phyloP scores from a whole-genome alignment of 768 basidiomycete species.

The Suillus bovinus region DNA sequence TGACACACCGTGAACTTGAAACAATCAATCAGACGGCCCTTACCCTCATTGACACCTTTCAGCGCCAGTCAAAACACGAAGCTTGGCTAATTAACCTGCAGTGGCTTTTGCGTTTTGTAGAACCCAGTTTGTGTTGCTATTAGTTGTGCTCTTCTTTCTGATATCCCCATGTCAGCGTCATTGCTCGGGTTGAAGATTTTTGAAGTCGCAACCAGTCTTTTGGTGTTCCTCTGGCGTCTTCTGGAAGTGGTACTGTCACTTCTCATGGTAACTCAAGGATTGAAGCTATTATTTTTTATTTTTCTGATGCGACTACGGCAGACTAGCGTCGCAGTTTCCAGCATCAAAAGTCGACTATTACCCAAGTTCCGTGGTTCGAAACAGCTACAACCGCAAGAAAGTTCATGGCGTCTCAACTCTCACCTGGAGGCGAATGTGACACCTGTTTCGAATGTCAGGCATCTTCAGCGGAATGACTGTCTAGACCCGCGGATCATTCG shows the following conservation, averaged over 20 bases:
- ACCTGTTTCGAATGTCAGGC: neutral
- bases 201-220: conserved; percentile 23
- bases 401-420: neutral
- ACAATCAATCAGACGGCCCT: conserved; percentile 48
- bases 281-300: conserved; percentile 1
- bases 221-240: conserved; percentile 32
- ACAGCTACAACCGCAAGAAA: neutral
- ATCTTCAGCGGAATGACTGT: neutral
- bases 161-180: neutral
- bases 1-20: conserved; percentile 44
- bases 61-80: conserved; percentile 1
- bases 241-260: conserved; percentile 37
- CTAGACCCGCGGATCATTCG: conserved; percentile 12
- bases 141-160: neutral
- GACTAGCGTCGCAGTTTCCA: conserved; percentile 38
- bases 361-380: conserved; percentile 6
- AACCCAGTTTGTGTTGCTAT: conserved; percentile 25
- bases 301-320: conserved; percentile 16
- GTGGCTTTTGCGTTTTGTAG: conserved; percentile 22
- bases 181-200: conserved; percentile 29
- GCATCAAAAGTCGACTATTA: conserved; percentile 27
- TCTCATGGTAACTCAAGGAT: conserved; percentile 39
- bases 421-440: neutral
- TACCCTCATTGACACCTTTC: conserved; percentile 24
- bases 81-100: conserved; percentile 6